Evolutionary conservation across 2,329 filamentous ascomycete genomes (phyloP).

Genomic region (Ophioceras dolichostomum): DNA sequence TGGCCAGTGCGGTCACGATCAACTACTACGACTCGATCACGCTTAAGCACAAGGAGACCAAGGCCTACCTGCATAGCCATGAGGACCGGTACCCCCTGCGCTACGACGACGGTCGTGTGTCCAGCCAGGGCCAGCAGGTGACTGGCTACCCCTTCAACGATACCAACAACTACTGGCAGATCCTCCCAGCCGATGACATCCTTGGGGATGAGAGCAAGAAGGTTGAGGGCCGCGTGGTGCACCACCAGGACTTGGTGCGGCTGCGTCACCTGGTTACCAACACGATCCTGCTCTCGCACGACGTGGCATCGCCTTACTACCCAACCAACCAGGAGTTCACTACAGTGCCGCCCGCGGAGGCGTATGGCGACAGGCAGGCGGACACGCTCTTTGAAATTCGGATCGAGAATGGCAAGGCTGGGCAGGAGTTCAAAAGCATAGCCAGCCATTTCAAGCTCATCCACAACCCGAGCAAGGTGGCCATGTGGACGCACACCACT

Average conservation of each 20-base stretch:
- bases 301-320: constrained; percentile 91
- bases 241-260: constrained; percentile 75
- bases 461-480: constrained; percentile 88
- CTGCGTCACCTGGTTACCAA: constrained; percentile 81
- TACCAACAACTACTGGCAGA: constrained; percentile 97
- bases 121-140: constrained; percentile 94
- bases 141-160: constrained; percentile 97
- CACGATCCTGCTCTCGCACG: constrained; percentile 78
- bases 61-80: constrained; percentile 91
- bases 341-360: constrained; percentile 61
- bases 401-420: constrained; percentile 72
- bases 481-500: constrained; percentile 96
- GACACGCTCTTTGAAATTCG: constrained; percentile 90
- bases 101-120: constrained; percentile 95
- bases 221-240: constrained; percentile 51
- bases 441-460: constrained; percentile 92
- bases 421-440: constrained; percentile 79
- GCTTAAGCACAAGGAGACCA: constrained; percentile 93
- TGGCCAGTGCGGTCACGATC: constrained; percentile 72
- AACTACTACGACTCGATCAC: constrained; percentile 84
- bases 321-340: constrained; percentile 99
- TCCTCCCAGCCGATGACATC: constrained; percentile 62
- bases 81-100: constrained; percentile 78
- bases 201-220: too few species aligned
- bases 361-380: constrained; percentile 60